Conservation (phyloP, 805 yeast genomes). For the Teunomyces kruisii region DNA sequence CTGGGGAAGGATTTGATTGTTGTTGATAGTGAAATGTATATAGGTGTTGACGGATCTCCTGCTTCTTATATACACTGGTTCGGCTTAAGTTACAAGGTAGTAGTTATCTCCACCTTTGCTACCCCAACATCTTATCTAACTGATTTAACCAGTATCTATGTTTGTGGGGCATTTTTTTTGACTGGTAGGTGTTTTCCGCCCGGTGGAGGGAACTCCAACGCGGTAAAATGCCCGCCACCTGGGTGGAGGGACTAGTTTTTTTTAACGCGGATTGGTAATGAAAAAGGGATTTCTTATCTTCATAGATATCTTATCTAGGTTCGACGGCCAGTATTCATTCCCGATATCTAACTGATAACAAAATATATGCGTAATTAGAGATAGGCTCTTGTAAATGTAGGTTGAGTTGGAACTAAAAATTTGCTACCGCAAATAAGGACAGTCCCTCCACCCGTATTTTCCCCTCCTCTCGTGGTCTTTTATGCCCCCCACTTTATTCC, state of each 20-base stretch:
- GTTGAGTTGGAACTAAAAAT: too few species aligned
- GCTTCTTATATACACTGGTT: background rate
- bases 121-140: background rate
- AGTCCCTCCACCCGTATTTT: conserved; percentile 2
- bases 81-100: background rate
- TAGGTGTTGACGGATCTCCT: background rate
- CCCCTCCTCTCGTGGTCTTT: background rate
- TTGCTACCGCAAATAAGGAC: background rate
- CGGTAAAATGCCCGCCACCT: background rate
- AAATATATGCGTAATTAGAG: background rate
- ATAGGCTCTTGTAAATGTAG: too few species aligned
- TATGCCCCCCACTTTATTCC: background rate
- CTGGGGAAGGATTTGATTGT: too few species aligned
- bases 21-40: background rate
- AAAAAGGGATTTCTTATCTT: background rate
- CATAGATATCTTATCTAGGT: background rate
- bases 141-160: background rate
- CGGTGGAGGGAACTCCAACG: background rate
- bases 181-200: background rate
- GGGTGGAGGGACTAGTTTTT: conserved; percentile 1
- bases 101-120: background rate
- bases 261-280: background rate
- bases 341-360: background rate
- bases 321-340: background rate
- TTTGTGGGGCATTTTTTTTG: conserved; percentile 1